A percentile compares a stretch with the other conserved stretches of the same genome.
Conservation (phyloP, 106 monocot genomes). For the Acorus gramineus region DNA sequence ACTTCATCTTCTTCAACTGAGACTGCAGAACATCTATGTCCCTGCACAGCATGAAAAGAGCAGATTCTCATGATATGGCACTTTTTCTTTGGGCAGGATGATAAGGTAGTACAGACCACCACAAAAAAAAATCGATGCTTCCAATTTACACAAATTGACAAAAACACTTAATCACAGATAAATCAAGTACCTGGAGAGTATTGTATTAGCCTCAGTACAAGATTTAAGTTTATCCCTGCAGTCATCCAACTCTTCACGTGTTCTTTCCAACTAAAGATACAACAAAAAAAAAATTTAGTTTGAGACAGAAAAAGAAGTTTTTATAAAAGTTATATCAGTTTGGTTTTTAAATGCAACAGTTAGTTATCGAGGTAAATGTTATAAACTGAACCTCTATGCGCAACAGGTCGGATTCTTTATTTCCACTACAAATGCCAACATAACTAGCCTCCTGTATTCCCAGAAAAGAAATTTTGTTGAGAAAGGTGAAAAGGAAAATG, state of each 20-base stretch:
- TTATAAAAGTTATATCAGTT: too few species aligned
- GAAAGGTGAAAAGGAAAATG: background rate
- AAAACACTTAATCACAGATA: background rate
- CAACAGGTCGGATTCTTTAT: slow-evolving; percentile 18
- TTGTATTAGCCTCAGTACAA: slow-evolving; percentile 59
- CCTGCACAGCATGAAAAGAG: slow-evolving; percentile 24
- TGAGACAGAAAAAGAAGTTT: too few species aligned
- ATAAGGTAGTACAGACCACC: background rate
- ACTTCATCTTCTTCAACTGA: slow-evolving; percentile 26
- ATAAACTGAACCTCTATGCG: slow-evolving; percentile 24
- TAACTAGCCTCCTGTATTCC: slow-evolving; percentile 13
- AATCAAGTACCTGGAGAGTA: slow-evolving; percentile 36
- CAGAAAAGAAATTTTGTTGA: slow-evolving; percentile 6
- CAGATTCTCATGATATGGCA: background rate
- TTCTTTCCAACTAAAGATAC: slow-evolving; percentile 42
- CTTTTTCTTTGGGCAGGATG: background rate
- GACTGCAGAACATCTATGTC: slow-evolving; percentile 40
- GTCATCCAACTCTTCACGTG: slow-evolving; percentile 63
- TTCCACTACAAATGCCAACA: slow-evolving; percentile 10
- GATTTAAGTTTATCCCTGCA: slow-evolving; percentile 59
- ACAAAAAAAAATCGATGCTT: too few species aligned
- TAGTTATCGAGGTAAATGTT: too few species aligned
- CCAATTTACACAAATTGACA: too few species aligned
- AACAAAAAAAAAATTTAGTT: background rate
- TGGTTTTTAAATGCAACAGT: too few species aligned